These are phyloP conservation scores for Calonectria crousiana DNA, from an alignment of 2,329 filamentous ascomycete genomes.

Conservation along the genomic window DNA sequence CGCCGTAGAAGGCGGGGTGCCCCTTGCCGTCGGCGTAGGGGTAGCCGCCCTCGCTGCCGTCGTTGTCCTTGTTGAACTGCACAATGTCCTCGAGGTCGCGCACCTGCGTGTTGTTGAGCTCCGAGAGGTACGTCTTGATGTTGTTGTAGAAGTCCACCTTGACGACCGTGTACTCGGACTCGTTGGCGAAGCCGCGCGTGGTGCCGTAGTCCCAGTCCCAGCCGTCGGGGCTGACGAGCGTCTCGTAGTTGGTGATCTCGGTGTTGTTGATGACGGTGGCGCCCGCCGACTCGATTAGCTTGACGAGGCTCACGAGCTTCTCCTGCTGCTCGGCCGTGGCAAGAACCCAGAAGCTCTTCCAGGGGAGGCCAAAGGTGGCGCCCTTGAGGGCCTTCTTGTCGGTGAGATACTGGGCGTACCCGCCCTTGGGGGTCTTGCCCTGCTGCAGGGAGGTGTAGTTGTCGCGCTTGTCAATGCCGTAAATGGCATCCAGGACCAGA, in stretches of 20 bases:
- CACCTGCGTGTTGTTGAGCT: conserved; percentile 71
- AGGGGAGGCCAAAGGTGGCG: conserved; percentile 78
- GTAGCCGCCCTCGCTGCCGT: conserved; percentile 75
- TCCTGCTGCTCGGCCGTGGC: conserved; percentile 67
- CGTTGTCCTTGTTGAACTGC: conserved; percentile 72
- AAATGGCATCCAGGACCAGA: conserved; percentile 75
- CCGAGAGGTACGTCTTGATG: conserved; percentile 71
- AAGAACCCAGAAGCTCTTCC: conserved; percentile 77
- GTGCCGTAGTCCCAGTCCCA: conserved; percentile 81
- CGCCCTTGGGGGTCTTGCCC: conserved; percentile 64
- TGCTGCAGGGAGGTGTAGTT: conserved; percentile 73
- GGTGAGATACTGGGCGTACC: conserved; percentile 70
- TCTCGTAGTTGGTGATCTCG: conserved; percentile 73
- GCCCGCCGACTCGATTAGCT: conserved; percentile 69
- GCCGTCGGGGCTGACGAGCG: conserved; percentile 72
- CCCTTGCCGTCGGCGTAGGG: conserved; percentile 62
- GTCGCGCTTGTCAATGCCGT: conserved; percentile 72
- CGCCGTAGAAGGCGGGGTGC: conserved; percentile 73
- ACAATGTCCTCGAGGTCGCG: conserved; percentile 74
- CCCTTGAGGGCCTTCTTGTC: conserved; percentile 66
- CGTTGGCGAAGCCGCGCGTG: conserved; percentile 73
- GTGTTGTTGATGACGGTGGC: conserved; percentile 78
- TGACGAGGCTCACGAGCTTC: conserved; percentile 59
- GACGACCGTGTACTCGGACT: conserved; percentile 80
- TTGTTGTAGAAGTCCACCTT: conserved; percentile 78